Percentiles rank a stretch among this genome's conserved stretches.
phyloP scores from a whole-genome alignment of 768 basidiomycete genomes.

The Phylloporus scabripes region DNA sequence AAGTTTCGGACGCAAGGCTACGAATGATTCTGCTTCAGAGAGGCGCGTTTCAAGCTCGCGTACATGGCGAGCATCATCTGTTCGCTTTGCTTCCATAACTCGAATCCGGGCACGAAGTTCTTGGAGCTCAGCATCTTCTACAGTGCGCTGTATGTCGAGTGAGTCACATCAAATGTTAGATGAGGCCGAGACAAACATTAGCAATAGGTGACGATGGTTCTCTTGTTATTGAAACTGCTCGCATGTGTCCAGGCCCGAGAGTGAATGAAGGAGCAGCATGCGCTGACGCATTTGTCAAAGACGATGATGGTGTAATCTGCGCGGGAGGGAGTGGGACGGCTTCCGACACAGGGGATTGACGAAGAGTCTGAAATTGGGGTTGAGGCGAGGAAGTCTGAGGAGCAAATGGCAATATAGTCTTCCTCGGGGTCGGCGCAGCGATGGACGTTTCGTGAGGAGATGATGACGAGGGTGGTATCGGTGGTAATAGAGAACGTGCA shows the following conservation, averaged over 20 bases:
- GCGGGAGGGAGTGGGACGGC: constrained; percentile 8
- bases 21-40: constrained; percentile 77
- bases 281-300: constrained; percentile 9
- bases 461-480: constrained; percentile 4
- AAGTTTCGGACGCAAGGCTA: constrained; percentile 81
- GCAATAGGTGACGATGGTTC: constrained; percentile 25
- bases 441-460: constrained; percentile 18
- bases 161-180: constrained; percentile 6
- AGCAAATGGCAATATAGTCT: constrained; percentile 36
- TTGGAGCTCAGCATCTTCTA: constrained; percentile 62
- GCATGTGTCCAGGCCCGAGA: constrained; percentile 9
- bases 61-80: constrained; percentile 80
- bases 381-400: constrained; percentile 30
- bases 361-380: constrained; percentile 18
- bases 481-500: constrained; percentile 24
- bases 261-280: constrained; percentile 2
- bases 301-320: constrained; percentile 14
- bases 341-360: constrained; percentile 15
- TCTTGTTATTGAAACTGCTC: constrained; percentile 17
- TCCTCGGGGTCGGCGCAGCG: constrained; percentile 25
- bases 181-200: constrained; percentile 13
- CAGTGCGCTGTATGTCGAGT: constrained; percentile 18
- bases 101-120: constrained; percentile 80
- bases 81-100: constrained; percentile 79
- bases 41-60: constrained; percentile 83